Percentiles rank a stretch among this genome's conserved stretches.
Conservation (phyloP, 2,329 filamentous ascomycete species). For the Dendryphion nanum region DNA sequence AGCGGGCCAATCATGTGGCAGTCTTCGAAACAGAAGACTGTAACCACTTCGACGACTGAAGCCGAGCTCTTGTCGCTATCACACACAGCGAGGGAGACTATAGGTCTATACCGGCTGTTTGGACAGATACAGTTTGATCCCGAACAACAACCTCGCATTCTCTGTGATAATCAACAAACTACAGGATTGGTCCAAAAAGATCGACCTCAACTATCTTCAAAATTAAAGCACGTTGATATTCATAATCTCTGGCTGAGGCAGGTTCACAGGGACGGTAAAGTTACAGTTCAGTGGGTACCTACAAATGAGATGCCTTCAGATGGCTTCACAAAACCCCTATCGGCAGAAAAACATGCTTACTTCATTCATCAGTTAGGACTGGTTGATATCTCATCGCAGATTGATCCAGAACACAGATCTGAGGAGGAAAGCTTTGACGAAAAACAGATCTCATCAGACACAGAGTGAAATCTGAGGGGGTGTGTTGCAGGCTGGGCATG, state of each 20-base stretch:
- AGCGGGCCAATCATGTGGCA: neutral
- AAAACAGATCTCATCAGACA: no score
- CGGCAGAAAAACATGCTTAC: neutral
- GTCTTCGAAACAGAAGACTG: neutral
- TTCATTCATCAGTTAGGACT: neutral
- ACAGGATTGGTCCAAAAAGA: neutral
- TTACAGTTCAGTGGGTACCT: neutral
- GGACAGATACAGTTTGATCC: neutral
- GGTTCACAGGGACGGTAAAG: no score
- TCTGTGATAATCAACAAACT: neutral
- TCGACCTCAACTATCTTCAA: neutral
- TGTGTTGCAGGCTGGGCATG: no score
- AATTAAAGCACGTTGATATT: neutral
- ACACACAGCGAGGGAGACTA: slow-evolving; percentile 8
- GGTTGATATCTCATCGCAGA: no score
- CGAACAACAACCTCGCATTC: neutral
- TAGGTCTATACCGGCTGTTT: slow-evolving; percentile 4
- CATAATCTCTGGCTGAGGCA: neutral
- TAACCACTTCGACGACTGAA: slow-evolving; percentile 9
- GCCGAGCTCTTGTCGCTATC: slow-evolving; percentile 6
- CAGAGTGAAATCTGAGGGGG: no score
- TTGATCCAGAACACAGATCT: no score
- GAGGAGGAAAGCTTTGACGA: no score
- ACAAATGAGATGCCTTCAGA: neutral
- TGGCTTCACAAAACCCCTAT: neutral